Evolutionary conservation across 2,329 filamentous ascomycete species (phyloP), one percentile per base, ranked within the genome.

Genomic region (Colletotrichum graminicola): DNA sequence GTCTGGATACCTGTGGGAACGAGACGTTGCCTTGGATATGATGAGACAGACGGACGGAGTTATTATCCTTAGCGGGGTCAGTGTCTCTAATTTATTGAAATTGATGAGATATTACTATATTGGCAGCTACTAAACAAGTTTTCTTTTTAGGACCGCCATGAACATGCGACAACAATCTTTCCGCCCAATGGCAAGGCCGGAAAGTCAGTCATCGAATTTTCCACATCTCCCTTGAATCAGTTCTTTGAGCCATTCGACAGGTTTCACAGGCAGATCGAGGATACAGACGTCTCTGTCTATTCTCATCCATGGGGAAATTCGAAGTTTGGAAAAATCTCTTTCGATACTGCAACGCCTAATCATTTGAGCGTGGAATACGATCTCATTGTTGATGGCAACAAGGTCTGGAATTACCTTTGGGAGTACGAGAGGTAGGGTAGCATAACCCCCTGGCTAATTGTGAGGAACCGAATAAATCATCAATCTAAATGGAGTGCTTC

Each of bases 11-110:
- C 82, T 92, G 1, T 80, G 84, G 73, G 91, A 93, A 79, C 88
- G 91, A 5, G 84, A 85, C 54, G 81, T 80, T 43, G 85, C 92
- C 55, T 86, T 93, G 26, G 87, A 91, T 75, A 86, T 88, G 3
- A 91, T 92, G 81, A 92, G 91, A 88, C 85, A 85, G 43, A 86
- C 89, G 0, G 87, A 90, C 21, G 89, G 91, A 14, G 85, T 92
- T 26, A 82, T 91, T 12, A 81, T 93, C 2, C 82, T 93, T n/a
- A 90, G 88, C 61, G 91, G 91, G 5, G 91, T 75, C 34, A 71
- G 73, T 63, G 10, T 34, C 32, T n/a, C 54, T 41, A 34, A 8
- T 54, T 54, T 14, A 26, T 36, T 39, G 47, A n/a, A 16, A 11
- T 2, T 41, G 3, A n/a, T 5, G 41, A 43, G 41, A 8, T 39